Conservation (phyloP, 2,329 filamentous ascomycete species). For the Fusarium duplospermum region DNA sequence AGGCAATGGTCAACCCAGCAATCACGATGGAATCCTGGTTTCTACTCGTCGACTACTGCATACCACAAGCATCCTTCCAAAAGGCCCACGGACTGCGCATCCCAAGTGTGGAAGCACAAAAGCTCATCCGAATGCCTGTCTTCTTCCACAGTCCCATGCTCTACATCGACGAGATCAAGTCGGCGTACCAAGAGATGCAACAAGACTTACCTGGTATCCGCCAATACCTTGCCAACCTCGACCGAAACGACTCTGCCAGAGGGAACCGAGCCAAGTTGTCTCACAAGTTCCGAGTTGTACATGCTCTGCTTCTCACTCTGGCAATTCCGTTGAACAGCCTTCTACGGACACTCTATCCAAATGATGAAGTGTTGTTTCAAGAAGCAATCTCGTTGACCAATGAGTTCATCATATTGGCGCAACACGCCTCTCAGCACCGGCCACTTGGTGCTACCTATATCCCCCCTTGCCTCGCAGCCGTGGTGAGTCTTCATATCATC, state of each 20-base stretch:
- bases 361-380: neutral
- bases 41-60: neutral
- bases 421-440: neutral
- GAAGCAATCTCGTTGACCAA: neutral
- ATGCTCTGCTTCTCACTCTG: neutral
- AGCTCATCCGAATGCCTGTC: neutral
- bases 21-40: neutral
- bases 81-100: neutral
- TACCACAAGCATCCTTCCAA: neutral
- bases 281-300: neutral
- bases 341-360: neutral
- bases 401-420: neutral
- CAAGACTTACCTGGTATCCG: neutral
- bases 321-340: conserved; percentile 1
- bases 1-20: neutral
- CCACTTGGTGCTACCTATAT: conserved; percentile 14
- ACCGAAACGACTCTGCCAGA: neutral
- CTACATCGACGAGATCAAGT: neutral
- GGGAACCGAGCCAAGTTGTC: neutral
- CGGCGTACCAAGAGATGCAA: neutral
- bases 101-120: neutral
- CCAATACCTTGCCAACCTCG: neutral
- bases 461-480: neutral
- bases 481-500: neutral
- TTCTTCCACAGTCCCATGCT: neutral